These are phyloP conservation scores for Avena insularis DNA, from an alignment of 176 grass and related monocot species.

Conservation along the genomic window DNA sequence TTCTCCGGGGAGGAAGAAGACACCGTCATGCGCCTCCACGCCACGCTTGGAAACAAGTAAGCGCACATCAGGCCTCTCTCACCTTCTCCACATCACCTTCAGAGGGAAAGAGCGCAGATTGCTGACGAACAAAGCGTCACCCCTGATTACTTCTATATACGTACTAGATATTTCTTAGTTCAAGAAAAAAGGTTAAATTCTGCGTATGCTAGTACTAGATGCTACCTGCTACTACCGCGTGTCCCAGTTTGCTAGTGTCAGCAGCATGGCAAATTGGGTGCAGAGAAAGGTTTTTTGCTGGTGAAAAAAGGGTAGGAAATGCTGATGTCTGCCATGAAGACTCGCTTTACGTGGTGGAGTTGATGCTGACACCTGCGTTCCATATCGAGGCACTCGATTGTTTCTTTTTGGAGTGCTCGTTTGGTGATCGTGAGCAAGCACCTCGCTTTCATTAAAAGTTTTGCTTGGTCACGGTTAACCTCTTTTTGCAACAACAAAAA, in stretches of 20 bases:
- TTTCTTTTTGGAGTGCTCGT: conserved; percentile 44
- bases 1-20: conserved; percentile 76
- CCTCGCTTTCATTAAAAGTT: conserved; percentile 38
- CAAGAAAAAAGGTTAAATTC: background rate
- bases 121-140: conserved; percentile 11
- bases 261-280: conserved; percentile 22
- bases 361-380: conserved; percentile 56
- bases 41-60: conserved; percentile 90
- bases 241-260: conserved; percentile 35
- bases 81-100: conserved; percentile 17
- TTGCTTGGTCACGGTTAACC: conserved; percentile 27
- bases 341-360: conserved; percentile 49
- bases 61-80: conserved; percentile 32
- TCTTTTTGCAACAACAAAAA: background rate
- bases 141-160: background rate
- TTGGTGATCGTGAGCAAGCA: conserved; percentile 36
- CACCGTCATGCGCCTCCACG: conserved; percentile 70
- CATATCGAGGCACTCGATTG: conserved; percentile 42
- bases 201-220: too few species aligned
- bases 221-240: background rate
- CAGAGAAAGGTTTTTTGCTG: conserved; percentile 4
- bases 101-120: background rate
- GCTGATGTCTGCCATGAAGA: conserved; percentile 50
- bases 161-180: background rate
- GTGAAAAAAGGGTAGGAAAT: conserved; percentile 36